These are phyloP conservation scores for Microdochium trichocladiopsis DNA, from an alignment of 2,329 filamentous ascomycete species.

Conservation along the genomic window DNA sequence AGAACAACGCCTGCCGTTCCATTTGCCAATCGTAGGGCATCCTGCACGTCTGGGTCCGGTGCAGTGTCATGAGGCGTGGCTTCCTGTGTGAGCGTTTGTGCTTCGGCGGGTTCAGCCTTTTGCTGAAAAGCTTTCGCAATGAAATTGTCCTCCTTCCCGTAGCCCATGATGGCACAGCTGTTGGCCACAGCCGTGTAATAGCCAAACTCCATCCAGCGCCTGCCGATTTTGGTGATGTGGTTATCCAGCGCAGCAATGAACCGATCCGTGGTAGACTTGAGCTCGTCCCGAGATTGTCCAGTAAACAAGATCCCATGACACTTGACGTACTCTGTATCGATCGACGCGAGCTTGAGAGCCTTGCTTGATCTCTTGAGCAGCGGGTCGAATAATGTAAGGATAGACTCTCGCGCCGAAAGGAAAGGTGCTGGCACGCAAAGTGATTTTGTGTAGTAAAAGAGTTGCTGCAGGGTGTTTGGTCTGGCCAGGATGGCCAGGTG, in stretches of 20 bases:
- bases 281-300: too few species aligned
- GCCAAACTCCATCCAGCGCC: slow-evolving; percentile 44
- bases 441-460: slow-evolving; percentile 66
- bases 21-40: slow-evolving; percentile 14
- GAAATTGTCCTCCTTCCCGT: slow-evolving; percentile 40
- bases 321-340: not conserved
- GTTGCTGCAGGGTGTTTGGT: slow-evolving; percentile 61
- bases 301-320: not conserved
- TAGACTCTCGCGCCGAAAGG: slow-evolving; percentile 57
- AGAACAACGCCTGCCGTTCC: too few species aligned
- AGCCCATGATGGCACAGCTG: slow-evolving; percentile 43
- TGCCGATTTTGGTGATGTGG: slow-evolving; percentile 44
- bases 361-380: not conserved
- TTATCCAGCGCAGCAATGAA: slow-evolving; percentile 48
- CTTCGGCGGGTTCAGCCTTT: slow-evolving; percentile 16
- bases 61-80: slow-evolving; percentile 1
- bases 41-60: slow-evolving; percentile 6
- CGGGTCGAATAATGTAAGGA: slow-evolving; percentile 62
- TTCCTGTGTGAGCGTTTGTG: slow-evolving; percentile 11
- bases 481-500: slow-evolving; percentile 76
- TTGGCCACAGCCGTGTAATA: slow-evolving; percentile 54
- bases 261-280: slow-evolving; percentile 33
- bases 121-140: slow-evolving; percentile 32
- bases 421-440: slow-evolving; percentile 65
- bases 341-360: not conserved